Evolutionary conservation across 257 asterid species (phyloP).

Genomic region (Prunella vulgaris): DNA sequence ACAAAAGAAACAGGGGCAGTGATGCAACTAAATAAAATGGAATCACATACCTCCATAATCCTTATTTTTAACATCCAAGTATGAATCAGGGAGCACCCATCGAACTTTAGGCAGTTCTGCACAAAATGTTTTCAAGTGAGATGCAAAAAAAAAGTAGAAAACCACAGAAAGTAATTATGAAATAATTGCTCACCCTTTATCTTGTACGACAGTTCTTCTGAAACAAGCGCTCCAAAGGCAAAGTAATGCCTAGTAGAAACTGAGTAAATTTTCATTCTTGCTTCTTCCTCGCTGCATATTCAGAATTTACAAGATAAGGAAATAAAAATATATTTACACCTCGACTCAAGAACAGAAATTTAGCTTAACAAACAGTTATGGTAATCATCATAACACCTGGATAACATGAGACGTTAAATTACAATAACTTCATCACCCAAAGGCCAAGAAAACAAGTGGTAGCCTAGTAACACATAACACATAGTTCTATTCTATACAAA

Average conservation of each 20-base stretch:
- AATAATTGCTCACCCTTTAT: slow-evolving; percentile 44
- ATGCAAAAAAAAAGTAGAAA: not conserved
- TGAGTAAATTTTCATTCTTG: slow-evolving; percentile 84
- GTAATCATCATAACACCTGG: not conserved
- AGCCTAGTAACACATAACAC: not conserved
- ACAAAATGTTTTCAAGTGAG: slow-evolving; percentile 12
- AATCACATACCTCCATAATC: slow-evolving; percentile 81
- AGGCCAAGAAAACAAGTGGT: not conserved
- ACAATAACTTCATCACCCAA: not conserved
- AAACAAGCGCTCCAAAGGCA: slow-evolving; percentile 97
- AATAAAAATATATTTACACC: not conserved
- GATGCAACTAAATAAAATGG: not conserved
- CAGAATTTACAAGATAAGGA: not conserved
- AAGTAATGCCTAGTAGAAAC: slow-evolving; percentile 83
- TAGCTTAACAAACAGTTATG: not conserved
- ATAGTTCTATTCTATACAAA: not conserved
- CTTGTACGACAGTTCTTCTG: slow-evolving; percentile 80
- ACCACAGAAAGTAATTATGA: not conserved
- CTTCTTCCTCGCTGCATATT: slow-evolving; percentile 75
- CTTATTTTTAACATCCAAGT: slow-evolving; percentile 81
- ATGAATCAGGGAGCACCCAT: slow-evolving; percentile 99
- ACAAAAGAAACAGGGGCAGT: too few species aligned
- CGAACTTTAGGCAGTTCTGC: slow-evolving; percentile 76
- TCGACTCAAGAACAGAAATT: not conserved
- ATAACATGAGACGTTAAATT: not conserved